Percentiles rank a stretch among this genome's conserved stretches.
Evolutionary conservation across 129 eudicot species (phyloP).

Genomic region (Helianthus tuberosus): DNA sequence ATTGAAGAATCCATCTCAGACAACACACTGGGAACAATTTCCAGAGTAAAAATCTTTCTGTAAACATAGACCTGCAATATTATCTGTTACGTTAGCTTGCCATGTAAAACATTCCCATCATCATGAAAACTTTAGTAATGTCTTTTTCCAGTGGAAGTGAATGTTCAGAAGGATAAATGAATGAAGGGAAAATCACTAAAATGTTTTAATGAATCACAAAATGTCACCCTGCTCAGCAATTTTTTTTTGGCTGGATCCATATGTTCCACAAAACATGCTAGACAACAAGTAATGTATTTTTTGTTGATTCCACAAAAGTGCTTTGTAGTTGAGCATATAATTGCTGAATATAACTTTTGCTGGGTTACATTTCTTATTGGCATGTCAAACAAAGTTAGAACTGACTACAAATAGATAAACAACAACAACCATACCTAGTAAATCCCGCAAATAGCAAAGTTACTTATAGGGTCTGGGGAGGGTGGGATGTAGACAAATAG

Average conservation of each 20-base stretch:
- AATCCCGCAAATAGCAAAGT: too few species aligned
- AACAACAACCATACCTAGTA: too few species aligned
- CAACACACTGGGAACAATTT: conserved; percentile 90
- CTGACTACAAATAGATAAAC: neutral
- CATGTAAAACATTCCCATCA: conserved; percentile 1
- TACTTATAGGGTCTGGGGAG: too few species aligned
- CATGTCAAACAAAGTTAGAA: neutral
- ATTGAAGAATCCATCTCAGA: conserved; percentile 89
- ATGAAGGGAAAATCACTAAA: neutral
- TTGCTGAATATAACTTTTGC: neutral
- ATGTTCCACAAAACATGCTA: neutral
- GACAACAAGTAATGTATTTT: neutral
- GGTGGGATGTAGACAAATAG: neutral
- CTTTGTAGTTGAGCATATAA: neutral
- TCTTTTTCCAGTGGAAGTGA: neutral
- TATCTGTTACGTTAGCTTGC: neutral
- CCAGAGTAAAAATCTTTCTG: conserved; percentile 85
- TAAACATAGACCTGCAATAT: conserved; percentile 64
- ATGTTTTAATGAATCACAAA: neutral
- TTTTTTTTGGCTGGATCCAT: neutral
- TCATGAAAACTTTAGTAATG: neutral
- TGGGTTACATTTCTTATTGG: neutral
- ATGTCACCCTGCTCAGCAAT: too few species aligned
- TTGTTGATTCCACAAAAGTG: neutral
- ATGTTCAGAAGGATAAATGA: conserved; percentile 5